Evolutionary conservation across 2,329 filamentous ascomycete species (phyloP), one percentile per base, ranked within the genome.

Genomic region (Laburnicola sp.): DNA sequence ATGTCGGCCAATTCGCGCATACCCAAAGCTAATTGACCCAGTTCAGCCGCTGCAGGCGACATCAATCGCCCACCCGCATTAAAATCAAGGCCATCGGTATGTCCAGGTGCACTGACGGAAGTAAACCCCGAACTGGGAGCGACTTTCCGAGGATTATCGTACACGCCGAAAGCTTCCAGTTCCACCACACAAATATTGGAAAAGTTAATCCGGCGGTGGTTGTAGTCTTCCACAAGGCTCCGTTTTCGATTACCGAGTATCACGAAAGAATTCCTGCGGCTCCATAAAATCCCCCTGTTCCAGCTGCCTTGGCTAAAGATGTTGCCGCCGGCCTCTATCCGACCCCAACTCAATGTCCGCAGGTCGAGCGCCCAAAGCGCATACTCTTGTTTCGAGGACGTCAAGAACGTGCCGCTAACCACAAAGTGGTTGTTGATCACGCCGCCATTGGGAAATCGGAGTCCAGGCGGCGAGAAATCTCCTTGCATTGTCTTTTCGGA

Each of bases 281-380:
- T 89, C 94, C 94, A 99, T 6, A 99, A 74, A 27, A 99, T 84
- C 35, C 94, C 94, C 51, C 94, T 83, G 69, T 99, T 99, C 94
- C 94, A 99, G 73, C 93, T 97, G 38, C 94, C 94, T 70, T 96
- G 91, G 65, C 90, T 93, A 72, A 99, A 97, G 2, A 97, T 92
- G 56, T 86, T 92, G 6, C 92, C 71, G 23, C 92, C 93, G 0
- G 92, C 94, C 73, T 99, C 94, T 59, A 99, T 97, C 6, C 93
- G 88, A 48, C 88, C 92, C 94, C 94, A 99, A 0, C 88, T 94
- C 47, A 99, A 76, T 0, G 87, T 94, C 51, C 87, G 85, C 49
- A 99, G 75, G 67, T 99, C 92, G 41, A 99, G 76, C 2, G 94
- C 93, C 94, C 94, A 99, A 1, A 99, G 80, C 0, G 94, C 93